Conservation (phyloP, 1,284 basidiomycete species). For the Tausonia pullulans region DNA sequence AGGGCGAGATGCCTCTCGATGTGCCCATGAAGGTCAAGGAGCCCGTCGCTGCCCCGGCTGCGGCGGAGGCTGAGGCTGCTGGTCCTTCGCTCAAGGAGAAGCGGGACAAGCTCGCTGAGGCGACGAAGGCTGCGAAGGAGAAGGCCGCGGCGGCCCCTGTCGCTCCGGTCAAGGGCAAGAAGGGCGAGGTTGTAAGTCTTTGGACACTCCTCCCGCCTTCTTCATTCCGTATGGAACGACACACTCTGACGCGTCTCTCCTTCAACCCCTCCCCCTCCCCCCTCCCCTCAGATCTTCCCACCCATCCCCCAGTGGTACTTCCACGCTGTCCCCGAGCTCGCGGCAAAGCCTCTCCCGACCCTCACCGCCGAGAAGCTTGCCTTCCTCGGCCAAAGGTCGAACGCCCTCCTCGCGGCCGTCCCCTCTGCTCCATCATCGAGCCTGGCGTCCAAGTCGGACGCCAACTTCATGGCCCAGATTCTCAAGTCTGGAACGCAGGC, state of each 20-base stretch:
- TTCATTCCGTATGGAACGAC: constrained; percentile 17
- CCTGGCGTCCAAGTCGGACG: constrained; percentile 50
- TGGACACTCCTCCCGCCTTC: not conserved
- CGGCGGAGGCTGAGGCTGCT: not conserved
- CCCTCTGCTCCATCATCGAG: constrained; percentile 35
- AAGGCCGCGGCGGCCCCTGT: constrained; percentile 12
- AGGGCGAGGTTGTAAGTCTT: constrained; percentile 31
- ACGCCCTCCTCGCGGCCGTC: constrained; percentile 44
- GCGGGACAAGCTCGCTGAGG: constrained; percentile 4
- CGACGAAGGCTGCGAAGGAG: constrained; percentile 9
- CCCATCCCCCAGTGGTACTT: constrained; percentile 53
- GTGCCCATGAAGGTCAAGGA: constrained; percentile 10
- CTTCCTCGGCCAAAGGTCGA: constrained; percentile 42
- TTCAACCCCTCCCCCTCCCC: not conserved
- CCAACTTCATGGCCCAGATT: constrained; percentile 69
- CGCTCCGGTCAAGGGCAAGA: constrained; percentile 17
- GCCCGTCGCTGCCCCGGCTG: constrained; percentile 11
- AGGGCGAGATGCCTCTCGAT: constrained; percentile 17
- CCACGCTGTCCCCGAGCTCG: constrained; percentile 27
- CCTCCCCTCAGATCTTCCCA: constrained; percentile 35
- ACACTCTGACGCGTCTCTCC: too few species aligned
- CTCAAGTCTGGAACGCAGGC: constrained; percentile 80
- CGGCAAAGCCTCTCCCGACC: constrained; percentile 26
- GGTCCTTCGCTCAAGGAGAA: not conserved
- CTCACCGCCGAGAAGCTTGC: constrained; percentile 41